Conservation (phyloP, 1,284 basidiomycete species). For the Malassezia slooffiae region DNA sequence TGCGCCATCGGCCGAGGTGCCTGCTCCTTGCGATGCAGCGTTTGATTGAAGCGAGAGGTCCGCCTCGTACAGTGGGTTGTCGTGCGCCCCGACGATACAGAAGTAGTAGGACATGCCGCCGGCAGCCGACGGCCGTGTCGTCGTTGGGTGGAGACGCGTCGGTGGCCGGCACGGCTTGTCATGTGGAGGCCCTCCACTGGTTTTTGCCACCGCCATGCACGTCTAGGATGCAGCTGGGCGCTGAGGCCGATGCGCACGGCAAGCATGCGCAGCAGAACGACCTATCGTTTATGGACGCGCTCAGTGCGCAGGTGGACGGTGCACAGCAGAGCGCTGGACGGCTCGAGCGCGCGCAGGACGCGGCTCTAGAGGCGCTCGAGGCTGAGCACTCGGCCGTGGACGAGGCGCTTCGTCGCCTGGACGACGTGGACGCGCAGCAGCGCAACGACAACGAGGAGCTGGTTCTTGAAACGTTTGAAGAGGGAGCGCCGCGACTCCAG, state of each 20-base stretch:
- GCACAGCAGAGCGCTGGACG: not conserved
- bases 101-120: conserved; percentile 34
- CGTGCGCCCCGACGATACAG: conserved; percentile 36
- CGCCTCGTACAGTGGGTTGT: conserved; percentile 42
- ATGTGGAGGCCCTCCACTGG: too few relatives aligned
- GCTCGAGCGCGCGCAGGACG: conserved; percentile 4
- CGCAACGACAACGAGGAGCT: not conserved
- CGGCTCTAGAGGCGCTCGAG: conserved; percentile 4
- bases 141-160: not conserved
- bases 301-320: conserved; percentile 4
- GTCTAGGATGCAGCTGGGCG: too few relatives aligned
- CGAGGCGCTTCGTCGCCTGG: conserved; percentile 17
- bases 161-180: too few relatives aligned
- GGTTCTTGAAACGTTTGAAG: not conserved
- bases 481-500: not conserved
- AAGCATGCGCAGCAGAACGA: too few relatives aligned
- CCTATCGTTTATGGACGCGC: too few relatives aligned
- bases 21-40: too few relatives aligned
- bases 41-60: too few relatives aligned
- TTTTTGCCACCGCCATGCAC: too few relatives aligned
- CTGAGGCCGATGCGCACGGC: too few relatives aligned
- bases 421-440: conserved; percentile 5
- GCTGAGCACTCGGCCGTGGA: conserved; percentile 9
- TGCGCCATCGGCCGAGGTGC: conserved; percentile 17
- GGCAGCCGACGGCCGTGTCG: not conserved